A percentile compares a stretch with the other conserved stretches of the same genome.
These are phyloP conservation scores for Trapa bicornis DNA, from an alignment of 345 rosid species.

Conservation along the genomic window DNA sequence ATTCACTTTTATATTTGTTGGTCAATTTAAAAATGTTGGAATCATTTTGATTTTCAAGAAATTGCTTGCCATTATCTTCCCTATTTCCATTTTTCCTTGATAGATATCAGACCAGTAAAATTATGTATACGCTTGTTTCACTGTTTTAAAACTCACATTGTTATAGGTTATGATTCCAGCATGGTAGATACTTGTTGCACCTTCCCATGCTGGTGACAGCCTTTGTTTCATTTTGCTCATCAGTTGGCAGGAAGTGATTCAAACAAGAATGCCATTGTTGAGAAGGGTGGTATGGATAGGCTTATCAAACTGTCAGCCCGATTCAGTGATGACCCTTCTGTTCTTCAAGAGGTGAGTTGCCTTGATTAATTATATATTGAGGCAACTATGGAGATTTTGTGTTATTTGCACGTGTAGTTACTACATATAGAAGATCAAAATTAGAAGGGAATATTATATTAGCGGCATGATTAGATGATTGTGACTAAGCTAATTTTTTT, in stretches of 20 bases:
- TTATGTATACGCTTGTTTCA: background rate
- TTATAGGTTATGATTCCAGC: background rate
- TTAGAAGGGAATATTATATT: too few relatives aligned
- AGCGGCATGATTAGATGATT: too few relatives aligned
- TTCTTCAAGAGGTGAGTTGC: slow-evolving; percentile 66
- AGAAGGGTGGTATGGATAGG: slow-evolving; percentile 59
- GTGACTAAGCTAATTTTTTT: background rate
- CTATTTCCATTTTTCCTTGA: background rate
- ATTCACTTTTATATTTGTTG: background rate
- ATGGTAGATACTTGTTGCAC: background rate
- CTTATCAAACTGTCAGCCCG: slow-evolving; percentile 56
- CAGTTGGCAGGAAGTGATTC: slow-evolving; percentile 95
- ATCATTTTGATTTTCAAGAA: background rate
- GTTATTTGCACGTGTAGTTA: background rate
- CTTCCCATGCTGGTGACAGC: slow-evolving; percentile 1
- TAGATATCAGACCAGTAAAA: background rate
- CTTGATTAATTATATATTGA: background rate
- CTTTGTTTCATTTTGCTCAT: slow-evolving; percentile 13
- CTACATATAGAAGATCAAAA: background rate
- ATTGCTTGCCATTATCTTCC: background rate
- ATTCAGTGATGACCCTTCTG: slow-evolving; percentile 68
- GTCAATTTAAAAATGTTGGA: background rate
- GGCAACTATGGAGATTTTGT: background rate
- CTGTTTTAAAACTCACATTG: background rate
- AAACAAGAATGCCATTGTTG: slow-evolving; percentile 65